Evolutionary conservation across 305 asterid species (phyloP).

Genomic region (Solanum hybrid): DNA sequence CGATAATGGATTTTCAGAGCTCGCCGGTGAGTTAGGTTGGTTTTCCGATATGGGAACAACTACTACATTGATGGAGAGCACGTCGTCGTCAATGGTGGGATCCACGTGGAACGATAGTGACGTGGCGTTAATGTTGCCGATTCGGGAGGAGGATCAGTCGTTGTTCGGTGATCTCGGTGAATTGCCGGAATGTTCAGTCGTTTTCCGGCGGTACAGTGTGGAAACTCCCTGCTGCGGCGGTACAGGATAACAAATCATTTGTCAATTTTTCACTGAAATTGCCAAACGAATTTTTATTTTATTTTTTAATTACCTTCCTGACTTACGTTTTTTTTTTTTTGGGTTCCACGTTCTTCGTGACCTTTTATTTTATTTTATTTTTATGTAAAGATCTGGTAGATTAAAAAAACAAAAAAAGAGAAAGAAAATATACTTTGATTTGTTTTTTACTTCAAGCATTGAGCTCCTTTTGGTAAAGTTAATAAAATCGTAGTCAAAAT

Average conservation of each 20-base stretch:
- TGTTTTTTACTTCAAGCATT: neutral
- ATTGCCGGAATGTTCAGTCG: slow-evolving; percentile 65
- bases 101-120: slow-evolving; percentile 48
- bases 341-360: neutral
- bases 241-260: slow-evolving; percentile 15
- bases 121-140: slow-evolving; percentile 34
- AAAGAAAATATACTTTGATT: neutral
- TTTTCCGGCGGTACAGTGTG: slow-evolving; percentile 33
- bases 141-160: slow-evolving; percentile 65
- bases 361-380: neutral
- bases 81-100: slow-evolving; percentile 33
- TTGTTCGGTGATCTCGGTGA: slow-evolving; percentile 76
- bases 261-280: neutral
- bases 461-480: neutral
- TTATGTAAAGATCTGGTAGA: slow-evolving; percentile 4
- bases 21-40: slow-evolving; percentile 67
- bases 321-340: neutral
- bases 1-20: slow-evolving; percentile 33
- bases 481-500: too few species aligned
- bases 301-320: neutral
- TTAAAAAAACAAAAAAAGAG: neutral
- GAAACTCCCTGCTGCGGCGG: slow-evolving; percentile 35
- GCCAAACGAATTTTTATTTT: neutral
- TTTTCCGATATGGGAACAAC: slow-evolving; percentile 49
- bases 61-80: slow-evolving; percentile 26